Evolutionary conservation across 257 asterid genomes (phyloP), one percentile per base, ranked within the genome.

Genomic region (Capsicum chinense): DNA sequence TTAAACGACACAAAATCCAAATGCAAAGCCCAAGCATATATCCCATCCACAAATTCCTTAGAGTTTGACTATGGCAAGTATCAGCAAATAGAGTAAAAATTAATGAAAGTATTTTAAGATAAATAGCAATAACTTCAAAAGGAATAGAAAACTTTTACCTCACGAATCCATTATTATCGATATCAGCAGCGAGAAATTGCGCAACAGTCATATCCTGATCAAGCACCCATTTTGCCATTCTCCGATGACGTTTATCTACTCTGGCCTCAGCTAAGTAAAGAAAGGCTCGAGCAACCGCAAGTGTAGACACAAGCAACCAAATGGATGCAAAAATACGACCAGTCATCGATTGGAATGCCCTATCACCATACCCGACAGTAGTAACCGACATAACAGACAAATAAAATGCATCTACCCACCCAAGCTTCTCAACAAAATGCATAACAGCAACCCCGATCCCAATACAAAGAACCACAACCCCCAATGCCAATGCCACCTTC

Each of bases 211-310:
- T 90, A 87, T 92, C 90, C 85, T 93, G 97, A 63, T 95, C 95
- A 59, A 96, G 98, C 84, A 96, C 98, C 97, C 97, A 94, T 87
- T 96, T 93, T 12, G 94, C 98, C 97, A 96, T 92, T 86, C 62
- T 89, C 90, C 99, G 85, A 19, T 96, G 94, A 81, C 99, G 88
- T 89, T 90, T 96, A 74, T 96, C 99, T 19, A 96, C 94, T 82
- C 99, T 93, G 7, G 95, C 92, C 95, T 96, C 99, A 69, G 98
- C 93, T 93, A 96, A 92, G 90, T 96, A 96, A 44, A 96, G 97
- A 87, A 96, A 96, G 37, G 99, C 98, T 68, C 98, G 94, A 87
- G 99, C 99, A 83, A 96, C 98, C 2, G 99, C 98, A 84, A 96
- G 97, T 3, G 99, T 94, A 0, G 98, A 94, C 54, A 96, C 98